Conservation (phyloP, 495 filamentous ascomycete genomes). For the Penicillium desertorum region DNA sequence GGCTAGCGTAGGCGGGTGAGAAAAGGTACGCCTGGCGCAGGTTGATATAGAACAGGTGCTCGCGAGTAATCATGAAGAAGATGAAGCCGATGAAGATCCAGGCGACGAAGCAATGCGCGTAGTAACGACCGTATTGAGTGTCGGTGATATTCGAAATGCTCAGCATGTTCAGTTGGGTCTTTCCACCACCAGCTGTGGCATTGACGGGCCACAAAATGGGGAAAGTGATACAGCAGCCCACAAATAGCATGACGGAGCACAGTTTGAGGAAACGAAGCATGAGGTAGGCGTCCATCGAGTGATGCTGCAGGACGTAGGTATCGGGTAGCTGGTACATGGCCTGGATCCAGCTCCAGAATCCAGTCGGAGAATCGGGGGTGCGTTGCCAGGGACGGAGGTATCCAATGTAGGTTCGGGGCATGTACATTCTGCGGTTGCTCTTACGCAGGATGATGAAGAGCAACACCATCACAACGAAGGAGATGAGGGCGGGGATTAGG, state of each 20-base stretch:
- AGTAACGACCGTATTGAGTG: conserved; percentile 60
- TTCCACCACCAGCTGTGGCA: conserved; percentile 61
- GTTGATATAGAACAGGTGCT: conserved; percentile 93
- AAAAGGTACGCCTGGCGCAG: conserved; percentile 91
- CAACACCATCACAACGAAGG: conserved; percentile 59
- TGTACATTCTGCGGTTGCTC: conserved; percentile 74
- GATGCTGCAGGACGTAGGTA: conserved; percentile 80
- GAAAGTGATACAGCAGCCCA: conserved; percentile 79
- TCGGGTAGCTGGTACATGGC: conserved; percentile 79
- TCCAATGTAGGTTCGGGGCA: conserved; percentile 84
- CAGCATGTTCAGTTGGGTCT: conserved; percentile 74
- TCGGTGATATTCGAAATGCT: conserved; percentile 69
- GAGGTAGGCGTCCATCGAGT: conserved; percentile 86
- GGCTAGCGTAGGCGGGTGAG: conserved; percentile 81
- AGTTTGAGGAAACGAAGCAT: conserved; percentile 83
- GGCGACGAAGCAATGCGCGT: conserved; percentile 70
- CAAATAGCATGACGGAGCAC: conserved; percentile 67
- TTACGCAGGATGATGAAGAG: conserved; percentile 77
- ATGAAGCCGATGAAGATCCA: conserved; percentile 85
- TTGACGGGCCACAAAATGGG: conserved; percentile 86
- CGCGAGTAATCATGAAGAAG: conserved; percentile 84
- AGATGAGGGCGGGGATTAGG: conserved; percentile 55
- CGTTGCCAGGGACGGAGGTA: conserved; percentile 66
- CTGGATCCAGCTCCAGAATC: conserved; percentile 71
- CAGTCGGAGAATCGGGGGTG: conserved; percentile 64